Evolutionary conservation across 2,329 filamentous ascomycete genomes (phyloP), one percentile per base, ranked within the genome.

Genomic region (Clarireedia sp.): DNA sequence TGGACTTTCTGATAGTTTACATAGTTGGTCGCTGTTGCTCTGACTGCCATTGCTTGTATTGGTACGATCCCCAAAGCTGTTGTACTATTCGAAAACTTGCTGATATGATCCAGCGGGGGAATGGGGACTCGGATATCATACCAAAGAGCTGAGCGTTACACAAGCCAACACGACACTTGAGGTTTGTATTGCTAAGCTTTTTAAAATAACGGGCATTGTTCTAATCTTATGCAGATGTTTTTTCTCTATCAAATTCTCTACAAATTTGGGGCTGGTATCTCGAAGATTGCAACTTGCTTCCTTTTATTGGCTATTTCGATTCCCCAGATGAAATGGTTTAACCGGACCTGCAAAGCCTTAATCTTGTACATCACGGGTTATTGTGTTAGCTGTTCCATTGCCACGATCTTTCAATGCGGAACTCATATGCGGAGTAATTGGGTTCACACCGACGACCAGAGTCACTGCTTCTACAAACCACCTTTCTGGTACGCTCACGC

Each of bases 211-310:
- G 16, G 7, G 17, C 19, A 41, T 46, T 36, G 1, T 51, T 26
- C 57, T 58, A 43, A 58, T 37, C 19, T 9, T 16, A 46, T 7
- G 29, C n/a, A 60, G 58, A 58, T 58, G 56, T 60, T 60, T 33
- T 60, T 49, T 44, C 47, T 60, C 10, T 60, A 56, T 37, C 58
- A 59, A 46, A 55, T 60, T 23, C 54, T 60, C 29, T 60, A 59
- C 45, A 59, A 60, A 52, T 48, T 50, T 29, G 50, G 47, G 21
- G 54, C 43, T 21, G 57, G 56, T 12, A 49, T 60, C 44, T 58
- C 58, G 7, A 60, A 60, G 38, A 40, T 59, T 33, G 57, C 58
- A 5, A 54, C 57, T 29, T 58, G 54, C 40, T 40, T 58, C 21
- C 51, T 60, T 17, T 43, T 58, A 23, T 44, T 60, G 26, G 57